Conservation (phyloP, 169 alveolate genomes). For the Plasmodium reichenowi region DNA sequence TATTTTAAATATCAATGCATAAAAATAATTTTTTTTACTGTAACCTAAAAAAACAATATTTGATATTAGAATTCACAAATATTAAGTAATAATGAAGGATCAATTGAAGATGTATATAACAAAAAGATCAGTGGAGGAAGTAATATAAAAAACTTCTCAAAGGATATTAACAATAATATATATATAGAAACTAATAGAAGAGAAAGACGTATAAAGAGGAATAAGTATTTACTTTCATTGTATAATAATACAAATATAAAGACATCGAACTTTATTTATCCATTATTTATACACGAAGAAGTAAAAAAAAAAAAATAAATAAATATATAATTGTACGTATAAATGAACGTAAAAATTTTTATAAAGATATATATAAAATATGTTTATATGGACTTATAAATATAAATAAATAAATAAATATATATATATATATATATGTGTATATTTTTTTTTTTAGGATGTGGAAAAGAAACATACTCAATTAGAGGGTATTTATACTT, state of each 20-base stretch:
- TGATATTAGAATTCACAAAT: slow-evolving; percentile 21
- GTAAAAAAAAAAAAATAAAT: slow-evolving; percentile 26
- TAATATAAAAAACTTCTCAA: slow-evolving; percentile 38
- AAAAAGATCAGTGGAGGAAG: slow-evolving; percentile 12
- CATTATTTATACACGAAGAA: slow-evolving; percentile 82
- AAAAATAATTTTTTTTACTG: slow-evolving; percentile 17
- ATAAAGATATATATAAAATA: not conserved
- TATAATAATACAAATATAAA: slow-evolving; percentile 78
- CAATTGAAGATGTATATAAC: slow-evolving; percentile 65
- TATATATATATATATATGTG: not conserved
- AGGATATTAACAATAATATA: slow-evolving; percentile 49
- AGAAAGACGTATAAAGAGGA: slow-evolving; percentile 66
- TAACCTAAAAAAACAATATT: slow-evolving; percentile 11
- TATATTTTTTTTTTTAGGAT: slow-evolving; percentile 45
- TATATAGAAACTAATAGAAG: slow-evolving; percentile 74
- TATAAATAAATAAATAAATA: not conserved
- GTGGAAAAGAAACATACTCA: slow-evolving; percentile 74
- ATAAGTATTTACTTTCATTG: slow-evolving; percentile 48
- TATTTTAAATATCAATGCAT: slow-evolving; percentile 21
- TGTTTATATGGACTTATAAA: not conserved
- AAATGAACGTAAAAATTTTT: too few relatives aligned
- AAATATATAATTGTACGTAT: not conserved
- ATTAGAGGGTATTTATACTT: slow-evolving; percentile 78
- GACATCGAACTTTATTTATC: slow-evolving; percentile 81
- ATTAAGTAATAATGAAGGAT: slow-evolving; percentile 14